A percentile compares a stretch with the other conserved stretches of the same genome.
Conservation (phyloP, 768 basidiomycete genomes). For the Tulasnella sp. region DNA sequence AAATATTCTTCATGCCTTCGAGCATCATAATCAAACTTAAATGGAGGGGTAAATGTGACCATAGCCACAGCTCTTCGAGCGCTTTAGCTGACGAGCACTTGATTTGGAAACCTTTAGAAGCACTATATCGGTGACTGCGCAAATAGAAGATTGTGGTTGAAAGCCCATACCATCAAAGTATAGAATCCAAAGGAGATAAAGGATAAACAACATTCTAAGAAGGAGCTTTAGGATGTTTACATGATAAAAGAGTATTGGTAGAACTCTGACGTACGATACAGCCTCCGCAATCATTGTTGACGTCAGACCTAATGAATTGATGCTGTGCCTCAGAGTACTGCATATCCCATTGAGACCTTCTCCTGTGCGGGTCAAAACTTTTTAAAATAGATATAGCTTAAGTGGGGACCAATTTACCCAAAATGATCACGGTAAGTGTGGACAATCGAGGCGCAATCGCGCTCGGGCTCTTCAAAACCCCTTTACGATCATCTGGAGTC, state of each 20-base stretch:
- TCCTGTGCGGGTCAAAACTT: background rate
- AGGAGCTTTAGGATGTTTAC: too few relatives aligned
- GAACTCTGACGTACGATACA: too few relatives aligned
- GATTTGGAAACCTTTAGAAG: background rate
- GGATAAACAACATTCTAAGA: background rate
- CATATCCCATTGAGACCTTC: slow-evolving; percentile 9
- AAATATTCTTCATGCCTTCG: background rate
- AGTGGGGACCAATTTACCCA: background rate
- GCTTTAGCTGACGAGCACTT: background rate
- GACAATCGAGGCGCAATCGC: background rate
- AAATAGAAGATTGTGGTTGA: background rate
- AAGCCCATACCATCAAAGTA: background rate
- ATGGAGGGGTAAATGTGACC: background rate
- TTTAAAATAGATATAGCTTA: background rate
- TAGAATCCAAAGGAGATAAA: background rate
- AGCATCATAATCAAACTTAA: background rate
- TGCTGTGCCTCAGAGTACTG: too few relatives aligned
- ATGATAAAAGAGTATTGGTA: background rate
- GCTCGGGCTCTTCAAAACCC: background rate
- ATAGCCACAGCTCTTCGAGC: background rate
- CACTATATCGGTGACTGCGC: background rate
- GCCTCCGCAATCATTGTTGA: too few relatives aligned
- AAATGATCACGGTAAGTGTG: background rate
- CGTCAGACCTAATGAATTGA: too few relatives aligned
- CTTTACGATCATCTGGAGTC: background rate